Percentiles rank a stretch among this genome's conserved stretches.
phyloP scores from a whole-genome alignment of 2,329 filamentous ascomycete genomes.

The Cladophialophora immunda region DNA sequence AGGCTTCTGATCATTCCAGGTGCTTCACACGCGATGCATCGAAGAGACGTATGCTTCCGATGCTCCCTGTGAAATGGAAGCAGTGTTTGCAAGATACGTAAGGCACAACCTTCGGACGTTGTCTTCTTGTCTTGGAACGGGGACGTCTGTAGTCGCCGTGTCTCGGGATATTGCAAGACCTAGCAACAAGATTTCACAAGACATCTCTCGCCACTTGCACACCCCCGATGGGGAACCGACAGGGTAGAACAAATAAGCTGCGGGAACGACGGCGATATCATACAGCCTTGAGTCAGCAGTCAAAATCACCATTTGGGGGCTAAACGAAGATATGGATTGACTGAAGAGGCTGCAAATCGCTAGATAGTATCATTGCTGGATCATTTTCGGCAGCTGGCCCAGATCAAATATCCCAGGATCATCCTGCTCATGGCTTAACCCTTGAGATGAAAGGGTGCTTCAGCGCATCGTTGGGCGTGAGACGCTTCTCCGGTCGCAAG shows the following conservation, averaged over 20 bases:
- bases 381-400: background rate
- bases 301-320: background rate
- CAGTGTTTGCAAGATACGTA: background rate
- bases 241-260: background rate
- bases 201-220: background rate
- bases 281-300: background rate
- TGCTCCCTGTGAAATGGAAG: background rate
- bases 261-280: background rate
- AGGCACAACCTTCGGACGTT: background rate
- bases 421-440: constrained; percentile 19
- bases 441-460: constrained; percentile 84
- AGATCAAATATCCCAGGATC: background rate
- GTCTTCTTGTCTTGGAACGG: background rate
- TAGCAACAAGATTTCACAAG: background rate
- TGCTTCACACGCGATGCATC: too few species aligned
- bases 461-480: constrained; percentile 84
- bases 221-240: background rate
- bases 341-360: background rate
- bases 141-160: background rate
- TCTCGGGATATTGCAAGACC: background rate
- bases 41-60: too few species aligned
- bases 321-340: background rate
- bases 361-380: background rate
- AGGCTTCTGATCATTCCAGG: too few species aligned
- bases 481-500: constrained; percentile 90